Conservation (phyloP, 2,329 filamentous ascomycete species). For the Claviceps cyperi region DNA sequence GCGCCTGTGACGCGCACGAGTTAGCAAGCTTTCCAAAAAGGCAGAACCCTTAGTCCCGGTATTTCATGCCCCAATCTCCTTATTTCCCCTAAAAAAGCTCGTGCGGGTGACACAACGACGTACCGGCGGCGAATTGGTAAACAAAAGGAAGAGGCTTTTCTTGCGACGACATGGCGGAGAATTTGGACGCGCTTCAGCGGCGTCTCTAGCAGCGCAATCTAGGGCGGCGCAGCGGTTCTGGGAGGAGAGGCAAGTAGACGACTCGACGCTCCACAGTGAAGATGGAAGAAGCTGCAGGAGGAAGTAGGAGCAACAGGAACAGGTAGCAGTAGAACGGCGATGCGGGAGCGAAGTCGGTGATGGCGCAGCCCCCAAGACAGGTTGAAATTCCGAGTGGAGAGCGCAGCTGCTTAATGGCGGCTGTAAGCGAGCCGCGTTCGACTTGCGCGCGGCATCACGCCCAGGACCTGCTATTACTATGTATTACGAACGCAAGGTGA, state of each 20-base stretch:
- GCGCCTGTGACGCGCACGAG: slow-evolving; percentile 41
- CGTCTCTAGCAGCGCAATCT: slow-evolving; percentile 6
- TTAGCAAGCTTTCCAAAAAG: slow-evolving; percentile 5
- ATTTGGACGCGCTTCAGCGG: slow-evolving; percentile 1
- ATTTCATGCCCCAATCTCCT: neutral
- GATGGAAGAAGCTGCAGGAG: neutral
- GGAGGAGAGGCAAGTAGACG: neutral
- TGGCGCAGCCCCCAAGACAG: neutral
- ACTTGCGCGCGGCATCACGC: neutral
- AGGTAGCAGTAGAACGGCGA: neutral
- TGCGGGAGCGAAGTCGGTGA: slow-evolving; percentile 3
- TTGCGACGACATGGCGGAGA: slow-evolving; percentile 47
- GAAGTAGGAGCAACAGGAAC: neutral
- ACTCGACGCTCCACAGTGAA: neutral
- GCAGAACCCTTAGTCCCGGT: neutral
- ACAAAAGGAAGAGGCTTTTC: slow-evolving; percentile 73
- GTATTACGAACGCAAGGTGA: too few relatives aligned
- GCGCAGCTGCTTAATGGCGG: neutral
- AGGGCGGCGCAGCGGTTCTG: slow-evolving; percentile 7
- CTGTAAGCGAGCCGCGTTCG: neutral
- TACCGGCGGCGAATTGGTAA: slow-evolving; percentile 91
- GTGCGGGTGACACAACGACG: slow-evolving; percentile 19
- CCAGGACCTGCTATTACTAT: too few relatives aligned
- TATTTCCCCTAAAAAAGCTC: neutral
- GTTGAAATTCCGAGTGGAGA: slow-evolving; percentile 1